Base-by-base conservation (phyloP, 192 early-diverging fungal species). In the Ambispora gerdemannii region DNA sequence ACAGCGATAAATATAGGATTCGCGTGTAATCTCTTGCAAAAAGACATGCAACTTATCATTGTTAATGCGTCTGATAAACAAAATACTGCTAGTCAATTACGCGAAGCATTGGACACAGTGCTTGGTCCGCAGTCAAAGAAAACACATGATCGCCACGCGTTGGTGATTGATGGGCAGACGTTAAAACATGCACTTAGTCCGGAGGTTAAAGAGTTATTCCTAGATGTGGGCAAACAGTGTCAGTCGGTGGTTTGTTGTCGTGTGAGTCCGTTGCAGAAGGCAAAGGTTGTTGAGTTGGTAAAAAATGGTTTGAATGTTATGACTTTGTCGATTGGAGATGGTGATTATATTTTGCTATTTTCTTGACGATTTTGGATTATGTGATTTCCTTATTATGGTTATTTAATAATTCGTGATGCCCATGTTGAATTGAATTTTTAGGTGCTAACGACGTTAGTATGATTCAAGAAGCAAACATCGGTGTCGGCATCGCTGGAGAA, bases 1-100 rank as follows among this genome's bases (percentile, higher is more conserved):
- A 98, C 96, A 0, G 96, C 96, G 1, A 96, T 98, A 76, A 96
- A 96, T 74, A 98, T 98, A 81, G 96, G 95, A 19, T 92, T 92
- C 64, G 91, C 94, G 17, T 95, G 93, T 81, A 96, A 95, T 65
- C 77, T 99, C 50, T 79, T 98, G 3, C 84, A 88, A 50, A 79
- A 81, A 30, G 89, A 90, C 38, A 96, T 95, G 94, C 85, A 89
- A 68, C 78, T 94, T 15, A 86, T 97, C 6, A 80, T 95, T 28
- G 83, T 98, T 36, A 79, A 84, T 27, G 86, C 79, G 20, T 76
- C 76, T 47, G 86, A 80, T 31, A 77, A 78, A 52, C 82, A 85
- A 3, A 77, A 80, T 13, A 89, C 90, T 0, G 70, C 77, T n/a
- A 75, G 78, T 36, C 90, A 93, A 76, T 74, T 95, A 27, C 79